A percentile compares a stretch with the other conserved stretches of the same genome.
These are phyloP conservation scores for Elaeis guineensis DNA, from an alignment of 176 grass and related monocot species.

Conservation along the genomic window DNA sequence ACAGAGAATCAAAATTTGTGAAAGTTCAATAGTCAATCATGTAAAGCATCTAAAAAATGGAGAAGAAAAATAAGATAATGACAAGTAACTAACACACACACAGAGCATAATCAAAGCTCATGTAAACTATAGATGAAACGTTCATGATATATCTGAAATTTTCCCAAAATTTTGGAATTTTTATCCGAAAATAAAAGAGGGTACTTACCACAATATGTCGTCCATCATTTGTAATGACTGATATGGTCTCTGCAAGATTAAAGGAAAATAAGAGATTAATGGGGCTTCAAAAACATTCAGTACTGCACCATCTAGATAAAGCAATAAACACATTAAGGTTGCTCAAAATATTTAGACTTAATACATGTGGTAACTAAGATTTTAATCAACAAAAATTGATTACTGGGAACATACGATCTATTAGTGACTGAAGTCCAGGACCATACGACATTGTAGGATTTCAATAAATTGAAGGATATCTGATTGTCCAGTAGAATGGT, in stretches of 20 bases:
- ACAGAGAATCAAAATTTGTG: too few species aligned
- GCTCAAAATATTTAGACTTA: background rate
- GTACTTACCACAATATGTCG: conserved; percentile 80
- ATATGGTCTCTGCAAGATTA: conserved; percentile 58
- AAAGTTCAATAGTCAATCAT: too few species aligned
- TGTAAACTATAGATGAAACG: background rate
- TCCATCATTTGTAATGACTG: conserved; percentile 93
- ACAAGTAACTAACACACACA: too few species aligned
- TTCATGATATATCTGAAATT: background rate
- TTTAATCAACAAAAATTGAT: background rate
- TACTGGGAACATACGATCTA: conserved; percentile 36
- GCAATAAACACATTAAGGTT: background rate
- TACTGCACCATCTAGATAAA: background rate
- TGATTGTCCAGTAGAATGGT: too few species aligned
- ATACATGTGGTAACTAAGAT: background rate
- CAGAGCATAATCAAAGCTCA: background rate
- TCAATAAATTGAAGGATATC: too few species aligned
- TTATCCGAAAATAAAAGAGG: background rate
- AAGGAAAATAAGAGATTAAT: conserved; percentile 8
- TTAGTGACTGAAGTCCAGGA: conserved; percentile 49
- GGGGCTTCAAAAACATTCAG: background rate
- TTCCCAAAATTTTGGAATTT: background rate
- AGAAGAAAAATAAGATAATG: too few species aligned
- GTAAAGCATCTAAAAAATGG: too few species aligned
- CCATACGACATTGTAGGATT: conserved; percentile 4